Evolutionary conservation across 176 grass and related monocot genomes (phyloP), one percentile per base, ranked within the genome.

Genomic region (Avena eriantha): DNA sequence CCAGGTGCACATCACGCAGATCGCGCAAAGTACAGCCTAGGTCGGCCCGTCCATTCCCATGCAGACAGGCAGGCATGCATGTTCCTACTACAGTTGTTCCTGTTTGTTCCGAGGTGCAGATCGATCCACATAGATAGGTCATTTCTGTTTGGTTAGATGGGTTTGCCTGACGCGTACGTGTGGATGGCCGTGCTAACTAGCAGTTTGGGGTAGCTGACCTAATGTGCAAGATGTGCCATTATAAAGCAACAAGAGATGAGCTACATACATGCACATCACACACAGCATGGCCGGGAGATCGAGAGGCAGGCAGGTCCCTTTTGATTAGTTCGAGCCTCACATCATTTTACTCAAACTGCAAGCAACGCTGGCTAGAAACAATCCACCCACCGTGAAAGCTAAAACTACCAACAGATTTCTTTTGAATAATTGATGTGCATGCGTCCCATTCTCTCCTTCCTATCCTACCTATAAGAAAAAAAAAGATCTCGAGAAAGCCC

Each of bases 301-400:
- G 53, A 56, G 64, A 8, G 24, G 67, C 73, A 29, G 73, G 45
- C 45, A 47, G 45, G 73, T 76, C 85, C 73, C 87, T 80, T 91
- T 84, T 87, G 90, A 93, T 88, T 96, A 92, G 91, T 85, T 96
- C 87, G 89, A 84, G 65, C 57, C 79, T 95, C 90, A 97, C 88
- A 93, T 97, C 95, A 95, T 91, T 84, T 97, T 95, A 86, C 89
- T 93, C 64, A 49, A 26, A 88, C 86, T 69, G 81, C 84, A 97
- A 97, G 95, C 92, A 97, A 97, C 84, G 82, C 78, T 87, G 79
- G 53, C 81, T 91, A 82, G 59, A 72, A 84, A 83, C 76, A 36
- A 87, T 88, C 69, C 87, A 92, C 84, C 91, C 82, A 92, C 90
- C 90, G 78, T 92, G 90, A 92, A 92, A 92, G 90, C 82, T 88